Conservation (phyloP, 2,329 filamentous ascomycete genomes). For the Phaeosphaeria sp. region DNA sequence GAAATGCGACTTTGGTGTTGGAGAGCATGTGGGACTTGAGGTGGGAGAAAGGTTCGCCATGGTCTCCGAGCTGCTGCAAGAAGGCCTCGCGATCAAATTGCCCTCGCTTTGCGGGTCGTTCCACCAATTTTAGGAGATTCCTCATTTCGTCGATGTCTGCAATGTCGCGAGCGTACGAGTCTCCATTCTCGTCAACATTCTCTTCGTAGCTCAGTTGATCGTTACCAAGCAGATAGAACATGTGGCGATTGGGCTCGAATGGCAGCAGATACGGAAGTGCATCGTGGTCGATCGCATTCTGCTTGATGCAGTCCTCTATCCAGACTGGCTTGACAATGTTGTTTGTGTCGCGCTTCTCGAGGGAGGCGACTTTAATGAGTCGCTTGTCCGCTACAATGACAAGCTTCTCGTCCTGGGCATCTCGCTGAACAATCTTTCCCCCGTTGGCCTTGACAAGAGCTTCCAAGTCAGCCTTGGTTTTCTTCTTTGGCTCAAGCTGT, state of each 20-base stretch:
- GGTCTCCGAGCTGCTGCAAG: constrained; percentile 35
- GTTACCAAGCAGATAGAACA: constrained; percentile 72
- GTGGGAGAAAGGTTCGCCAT: constrained; percentile 28
- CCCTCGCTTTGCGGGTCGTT: constrained; percentile 18
- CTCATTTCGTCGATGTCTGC: constrained; percentile 66
- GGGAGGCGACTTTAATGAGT: constrained; percentile 79
- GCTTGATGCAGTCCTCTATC: constrained; percentile 80
- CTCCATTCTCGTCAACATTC: constrained; percentile 78
- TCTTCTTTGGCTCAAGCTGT: constrained; percentile 71
- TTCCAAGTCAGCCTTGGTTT: constrained; percentile 80
- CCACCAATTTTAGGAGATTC: constrained; percentile 48
- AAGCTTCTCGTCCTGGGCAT: constrained; percentile 67
- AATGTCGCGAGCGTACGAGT: constrained; percentile 81
- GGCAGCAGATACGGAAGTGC: constrained; percentile 68
- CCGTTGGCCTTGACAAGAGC: constrained; percentile 82
- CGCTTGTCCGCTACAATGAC: constrained; percentile 81
- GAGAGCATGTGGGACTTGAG: constrained; percentile 42
- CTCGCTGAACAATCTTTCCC: constrained; percentile 77
- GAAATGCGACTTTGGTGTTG: constrained; percentile 32
- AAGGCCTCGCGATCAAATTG: constrained; percentile 28
- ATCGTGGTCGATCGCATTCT: constrained; percentile 62
- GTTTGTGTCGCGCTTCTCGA: constrained; percentile 74
- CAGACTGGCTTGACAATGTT: constrained; percentile 82
- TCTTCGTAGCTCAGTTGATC: constrained; percentile 62
- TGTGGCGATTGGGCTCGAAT: constrained; percentile 68